Conservation (phyloP, 176 grass and related monocot species). For the Carex kokanica region DNA sequence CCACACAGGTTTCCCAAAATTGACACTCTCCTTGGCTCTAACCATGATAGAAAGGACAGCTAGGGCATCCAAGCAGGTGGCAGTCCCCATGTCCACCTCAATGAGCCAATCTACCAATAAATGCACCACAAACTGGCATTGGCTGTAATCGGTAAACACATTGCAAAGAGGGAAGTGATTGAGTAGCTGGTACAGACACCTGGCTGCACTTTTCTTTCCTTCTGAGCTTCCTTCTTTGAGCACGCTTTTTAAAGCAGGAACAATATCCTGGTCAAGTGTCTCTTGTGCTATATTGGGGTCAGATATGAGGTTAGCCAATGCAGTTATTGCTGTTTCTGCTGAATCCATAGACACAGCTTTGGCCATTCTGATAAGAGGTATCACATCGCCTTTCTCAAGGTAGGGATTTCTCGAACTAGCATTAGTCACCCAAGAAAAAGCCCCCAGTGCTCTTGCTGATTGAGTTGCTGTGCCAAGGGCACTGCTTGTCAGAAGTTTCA, state of each 20-base stretch:
- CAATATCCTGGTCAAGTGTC: slow-evolving; percentile 68
- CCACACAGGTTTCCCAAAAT: slow-evolving; percentile 57
- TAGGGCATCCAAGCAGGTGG: slow-evolving; percentile 47
- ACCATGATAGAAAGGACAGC: slow-evolving; percentile 68
- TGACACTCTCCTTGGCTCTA: slow-evolving; percentile 43
- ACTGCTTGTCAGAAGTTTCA: slow-evolving; percentile 94
- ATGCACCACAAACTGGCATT: slow-evolving; percentile 72
- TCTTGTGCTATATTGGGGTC: slow-evolving; percentile 73
- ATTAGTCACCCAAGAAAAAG: slow-evolving; percentile 59
- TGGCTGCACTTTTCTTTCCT: slow-evolving; percentile 85
- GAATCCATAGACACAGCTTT: slow-evolving; percentile 75
- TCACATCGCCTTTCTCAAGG: slow-evolving; percentile 65
- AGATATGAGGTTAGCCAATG: slow-evolving; percentile 83
- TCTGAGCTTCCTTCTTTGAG: slow-evolving; percentile 86
- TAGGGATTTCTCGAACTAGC: slow-evolving; percentile 65
- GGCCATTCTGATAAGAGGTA: slow-evolving; percentile 89
- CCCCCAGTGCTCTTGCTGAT: slow-evolving; percentile 87
- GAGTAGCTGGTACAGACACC: slow-evolving; percentile 62
- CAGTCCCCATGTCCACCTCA: slow-evolving; percentile 55
- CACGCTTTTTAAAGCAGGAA: slow-evolving; percentile 69
- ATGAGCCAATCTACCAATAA: slow-evolving; percentile 69
- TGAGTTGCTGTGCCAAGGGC: slow-evolving; percentile 80
- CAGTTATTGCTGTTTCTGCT: slow-evolving; percentile 77
- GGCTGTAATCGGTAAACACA: slow-evolving; percentile 58
- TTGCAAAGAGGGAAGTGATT: slow-evolving; percentile 72